These are phyloP conservation scores for Cutaneotrichosporon mucoides DNA, from an alignment of 1,284 basidiomycete genomes.

Conservation along the genomic window DNA sequence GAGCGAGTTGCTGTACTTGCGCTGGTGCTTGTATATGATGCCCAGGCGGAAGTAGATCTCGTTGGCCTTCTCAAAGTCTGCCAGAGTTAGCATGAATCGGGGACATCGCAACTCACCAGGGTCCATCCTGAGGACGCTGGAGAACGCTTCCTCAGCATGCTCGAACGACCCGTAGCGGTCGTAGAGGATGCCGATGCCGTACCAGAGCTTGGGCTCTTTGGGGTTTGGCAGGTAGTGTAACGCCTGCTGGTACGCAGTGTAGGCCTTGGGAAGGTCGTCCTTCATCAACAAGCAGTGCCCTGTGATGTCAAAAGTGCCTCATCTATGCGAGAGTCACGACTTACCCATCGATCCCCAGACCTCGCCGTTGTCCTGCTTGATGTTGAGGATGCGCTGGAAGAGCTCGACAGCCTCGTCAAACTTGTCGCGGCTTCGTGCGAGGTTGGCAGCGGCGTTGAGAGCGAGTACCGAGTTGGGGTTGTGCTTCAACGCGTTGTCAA, in stretches of 20 bases:
- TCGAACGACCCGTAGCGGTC: conserved; percentile 97
- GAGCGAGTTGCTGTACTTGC: conserved; percentile 79
- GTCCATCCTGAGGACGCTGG: conserved; percentile 94
- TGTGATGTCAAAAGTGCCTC: conserved; percentile 1
- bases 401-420: conserved; percentile 74
- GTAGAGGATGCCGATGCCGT: conserved; percentile 97
- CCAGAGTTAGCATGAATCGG: not conserved
- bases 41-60: conserved; percentile 97
- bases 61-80: conserved; percentile 97
- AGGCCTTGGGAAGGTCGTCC: conserved; percentile 97
- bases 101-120: conserved; percentile 60
- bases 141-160: conserved; percentile 97
- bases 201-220: conserved; percentile 99
- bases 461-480: conserved; percentile 83
- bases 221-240: conserved; percentile 93
- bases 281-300: conserved; percentile 98
- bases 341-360: conserved; percentile 87
- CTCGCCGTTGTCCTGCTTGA: conserved; percentile 89
- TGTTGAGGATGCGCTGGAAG: conserved; percentile 81
- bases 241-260: conserved; percentile 97
- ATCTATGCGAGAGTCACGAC: conserved; percentile 20
- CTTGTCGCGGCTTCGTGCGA: conserved; percentile 56
- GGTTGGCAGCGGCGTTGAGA: conserved; percentile 75
- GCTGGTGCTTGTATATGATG: conserved; percentile 99
- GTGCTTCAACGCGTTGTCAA: conserved; percentile 86